Evolutionary conservation across 208 protist species (phyloP).

Genomic region (Trichomonas vaginalis): DNA sequence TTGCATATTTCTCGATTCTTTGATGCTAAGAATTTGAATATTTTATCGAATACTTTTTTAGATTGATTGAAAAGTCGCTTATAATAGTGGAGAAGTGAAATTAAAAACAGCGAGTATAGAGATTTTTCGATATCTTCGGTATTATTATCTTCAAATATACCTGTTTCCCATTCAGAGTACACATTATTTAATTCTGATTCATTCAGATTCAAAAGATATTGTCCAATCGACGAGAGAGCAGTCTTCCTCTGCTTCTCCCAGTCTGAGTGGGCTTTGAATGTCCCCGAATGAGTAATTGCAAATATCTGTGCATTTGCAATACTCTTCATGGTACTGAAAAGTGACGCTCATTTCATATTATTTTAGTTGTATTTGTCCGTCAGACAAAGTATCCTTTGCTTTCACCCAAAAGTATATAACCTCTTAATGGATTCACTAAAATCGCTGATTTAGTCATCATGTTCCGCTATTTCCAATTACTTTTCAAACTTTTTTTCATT

Average conservation of each 20-base stretch:
- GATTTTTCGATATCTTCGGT: neutral
- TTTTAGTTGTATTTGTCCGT: too few species aligned
- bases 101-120: neutral
- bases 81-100: slow-evolving; percentile 4
- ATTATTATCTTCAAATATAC: neutral
- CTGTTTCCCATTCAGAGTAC: neutral
- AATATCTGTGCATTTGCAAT: neutral
- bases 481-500: too few species aligned
- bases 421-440: too few species aligned
- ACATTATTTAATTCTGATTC: neutral
- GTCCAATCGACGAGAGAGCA: neutral
- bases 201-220: neutral
- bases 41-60: neutral
- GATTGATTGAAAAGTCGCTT: neutral
- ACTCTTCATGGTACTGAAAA: neutral
- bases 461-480: too few species aligned
- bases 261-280: neutral
- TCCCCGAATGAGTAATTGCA: neutral
- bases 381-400: too few species aligned
- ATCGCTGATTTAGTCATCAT: too few species aligned
- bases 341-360: neutral
- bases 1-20: neutral
- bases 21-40: neutral
- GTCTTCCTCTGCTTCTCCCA: neutral
- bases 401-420: too few species aligned